Percentiles rank a stretch among this genome's conserved stretches.
Evolutionary conservation across 1,284 basidiomycete genomes (phyloP).

Genomic region (Neonothopanus nambi): DNA sequence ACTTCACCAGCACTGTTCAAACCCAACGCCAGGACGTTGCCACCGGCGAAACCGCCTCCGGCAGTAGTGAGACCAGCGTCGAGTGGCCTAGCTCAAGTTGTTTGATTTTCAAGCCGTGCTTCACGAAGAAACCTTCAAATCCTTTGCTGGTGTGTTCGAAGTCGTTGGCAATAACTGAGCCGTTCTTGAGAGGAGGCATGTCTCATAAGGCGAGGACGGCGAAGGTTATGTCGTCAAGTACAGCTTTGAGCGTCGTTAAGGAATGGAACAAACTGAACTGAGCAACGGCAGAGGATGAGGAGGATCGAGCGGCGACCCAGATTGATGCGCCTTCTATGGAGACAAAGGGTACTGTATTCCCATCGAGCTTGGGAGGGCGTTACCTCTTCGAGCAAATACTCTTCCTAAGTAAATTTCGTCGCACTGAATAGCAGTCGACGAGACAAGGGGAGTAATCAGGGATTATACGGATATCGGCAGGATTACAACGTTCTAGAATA

Average conservation of each 20-base stretch:
- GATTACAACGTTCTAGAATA: slow-evolving; percentile 63
- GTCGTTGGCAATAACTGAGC: too few species aligned
- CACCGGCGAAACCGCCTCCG: too few species aligned
- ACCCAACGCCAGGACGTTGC: too few species aligned
- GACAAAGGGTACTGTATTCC: slow-evolving; percentile 33
- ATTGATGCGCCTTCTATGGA: slow-evolving; percentile 18
- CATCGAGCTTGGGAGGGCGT: slow-evolving; percentile 37
- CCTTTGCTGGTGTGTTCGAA: too few species aligned
- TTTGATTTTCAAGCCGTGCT: too few species aligned
- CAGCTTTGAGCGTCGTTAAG: slow-evolving; percentile 64
- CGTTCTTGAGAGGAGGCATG: too few species aligned
- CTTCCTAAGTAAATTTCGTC: slow-evolving; percentile 47
- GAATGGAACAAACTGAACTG: slow-evolving; percentile 24
- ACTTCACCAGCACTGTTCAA: too few species aligned
- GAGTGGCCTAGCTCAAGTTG: too few species aligned
- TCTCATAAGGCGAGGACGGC: too few species aligned
- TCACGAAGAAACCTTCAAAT: too few species aligned
- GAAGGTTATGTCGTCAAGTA: slow-evolving; percentile 57
- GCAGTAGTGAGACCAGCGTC: too few species aligned
- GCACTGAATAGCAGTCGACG: slow-evolving; percentile 60
- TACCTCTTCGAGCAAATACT: slow-evolving; percentile 22
- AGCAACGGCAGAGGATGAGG: slow-evolving; percentile 9
- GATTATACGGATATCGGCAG: slow-evolving; percentile 63
- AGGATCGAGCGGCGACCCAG: slow-evolving; percentile 28
- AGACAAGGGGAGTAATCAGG: slow-evolving; percentile 61